A percentile compares a stretch with the other conserved stretches of the same genome.
Evolutionary conservation across 1,139 yeast species (phyloP).

Genomic region (Sugiyamaella grinbergsii): DNA sequence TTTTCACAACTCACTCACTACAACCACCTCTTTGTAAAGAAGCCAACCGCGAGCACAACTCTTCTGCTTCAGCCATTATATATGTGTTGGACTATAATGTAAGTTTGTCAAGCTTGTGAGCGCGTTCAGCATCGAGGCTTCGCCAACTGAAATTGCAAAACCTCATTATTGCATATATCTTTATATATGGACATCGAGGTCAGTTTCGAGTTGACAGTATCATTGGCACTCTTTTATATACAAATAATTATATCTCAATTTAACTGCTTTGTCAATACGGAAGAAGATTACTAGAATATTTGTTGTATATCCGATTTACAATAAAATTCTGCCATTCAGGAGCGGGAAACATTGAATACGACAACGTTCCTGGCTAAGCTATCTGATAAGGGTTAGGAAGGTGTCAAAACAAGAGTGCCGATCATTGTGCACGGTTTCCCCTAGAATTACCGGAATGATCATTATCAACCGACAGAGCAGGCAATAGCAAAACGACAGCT

Average conservation of each 20-base stretch:
- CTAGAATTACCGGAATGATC: constrained; percentile 11
- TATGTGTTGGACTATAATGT: background rate
- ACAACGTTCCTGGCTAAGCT: background rate
- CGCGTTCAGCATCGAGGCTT: background rate
- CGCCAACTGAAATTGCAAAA: background rate
- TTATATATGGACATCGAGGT: background rate
- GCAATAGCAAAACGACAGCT: background rate
- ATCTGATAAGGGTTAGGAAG: background rate
- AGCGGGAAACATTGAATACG: too few species aligned
- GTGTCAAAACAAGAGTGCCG: too few species aligned
- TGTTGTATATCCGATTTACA: too few species aligned
- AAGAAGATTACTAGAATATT: too few species aligned
- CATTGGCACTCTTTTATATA: too few species aligned
- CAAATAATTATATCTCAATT: too few species aligned
- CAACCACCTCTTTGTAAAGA: constrained; percentile 29
- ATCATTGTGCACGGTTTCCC: constrained; percentile 11
- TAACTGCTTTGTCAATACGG: too few species aligned
- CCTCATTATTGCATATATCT: background rate
- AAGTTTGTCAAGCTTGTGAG: background rate
- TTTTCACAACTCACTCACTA: constrained; percentile 22
- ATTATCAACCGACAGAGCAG: background rate
- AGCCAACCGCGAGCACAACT: constrained; percentile 20
- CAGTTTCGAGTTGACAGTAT: too few species aligned
- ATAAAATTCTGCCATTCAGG: too few species aligned
- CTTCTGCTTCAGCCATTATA: constrained; percentile 15